Evolutionary conservation across 768 basidiomycete species (phyloP).

Genomic region (Tephrocybe sp.): DNA sequence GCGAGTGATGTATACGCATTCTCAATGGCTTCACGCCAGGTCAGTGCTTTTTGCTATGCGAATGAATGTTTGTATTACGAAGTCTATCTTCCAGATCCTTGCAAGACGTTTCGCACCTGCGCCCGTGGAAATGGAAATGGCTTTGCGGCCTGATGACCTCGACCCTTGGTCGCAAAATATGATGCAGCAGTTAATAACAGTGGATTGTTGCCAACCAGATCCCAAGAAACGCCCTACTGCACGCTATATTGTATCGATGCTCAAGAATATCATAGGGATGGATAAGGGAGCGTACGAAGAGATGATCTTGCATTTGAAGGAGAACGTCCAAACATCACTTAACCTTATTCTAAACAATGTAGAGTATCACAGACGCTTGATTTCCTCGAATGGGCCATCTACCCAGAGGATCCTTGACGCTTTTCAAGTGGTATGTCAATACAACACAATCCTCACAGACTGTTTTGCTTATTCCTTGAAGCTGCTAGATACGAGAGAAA

Average conservation of each 20-base stretch:
- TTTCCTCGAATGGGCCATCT: neutral
- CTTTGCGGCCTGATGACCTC: too few species aligned
- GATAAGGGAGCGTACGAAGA: too few species aligned
- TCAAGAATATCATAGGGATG: neutral
- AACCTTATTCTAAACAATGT: neutral
- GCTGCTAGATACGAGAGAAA: neutral
- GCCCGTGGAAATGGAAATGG: too few species aligned
- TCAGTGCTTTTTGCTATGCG: neutral
- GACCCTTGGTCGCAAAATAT: neutral
- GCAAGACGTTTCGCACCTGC: neutral
- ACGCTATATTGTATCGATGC: too few species aligned
- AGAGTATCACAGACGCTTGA: neutral
- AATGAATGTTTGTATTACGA: neutral
- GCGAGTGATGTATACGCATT: constrained; percentile 14
- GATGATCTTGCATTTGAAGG: too few species aligned
- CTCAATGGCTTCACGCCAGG: constrained; percentile 9
- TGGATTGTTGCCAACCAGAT: neutral
- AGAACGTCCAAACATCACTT: neutral
- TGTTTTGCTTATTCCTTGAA: neutral
- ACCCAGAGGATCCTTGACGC: neutral
- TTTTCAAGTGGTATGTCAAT: neutral
- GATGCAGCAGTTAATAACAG: neutral
- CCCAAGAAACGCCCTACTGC: neutral
- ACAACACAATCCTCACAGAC: neutral
- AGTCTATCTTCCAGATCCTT: constrained; percentile 3